phyloP scores from a whole-genome alignment of 306 rosid species.

The Quercus robur region DNA sequence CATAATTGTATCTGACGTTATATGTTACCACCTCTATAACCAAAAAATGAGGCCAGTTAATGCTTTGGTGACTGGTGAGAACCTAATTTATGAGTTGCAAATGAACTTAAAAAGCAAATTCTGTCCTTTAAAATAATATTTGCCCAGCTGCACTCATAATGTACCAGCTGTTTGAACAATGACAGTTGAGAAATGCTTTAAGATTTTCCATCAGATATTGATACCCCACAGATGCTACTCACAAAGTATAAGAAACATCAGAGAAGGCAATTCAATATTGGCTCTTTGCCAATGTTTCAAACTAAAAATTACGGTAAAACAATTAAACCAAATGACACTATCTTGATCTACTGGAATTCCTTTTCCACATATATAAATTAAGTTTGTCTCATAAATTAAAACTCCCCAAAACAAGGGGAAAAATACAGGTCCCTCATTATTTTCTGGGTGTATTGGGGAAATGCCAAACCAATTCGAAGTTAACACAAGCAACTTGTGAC shows the following conservation, averaged over 20 bases:
- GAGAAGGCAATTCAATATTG: neutral
- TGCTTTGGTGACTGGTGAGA: no score
- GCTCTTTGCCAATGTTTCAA: neutral
- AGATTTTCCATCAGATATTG: no score
- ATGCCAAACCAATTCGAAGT: constrained; percentile 28
- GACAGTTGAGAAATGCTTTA: no score
- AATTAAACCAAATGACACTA: neutral
- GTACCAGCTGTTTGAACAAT: no score
- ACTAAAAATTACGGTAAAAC: no score
- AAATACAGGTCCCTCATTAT: constrained; percentile 26
- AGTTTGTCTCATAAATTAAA: constrained; percentile 56
- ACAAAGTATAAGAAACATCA: neutral
- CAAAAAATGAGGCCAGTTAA: no score
- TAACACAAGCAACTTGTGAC: constrained; percentile 29
- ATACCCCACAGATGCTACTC: neutral
- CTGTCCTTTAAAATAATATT: no score
- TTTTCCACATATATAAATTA: constrained; percentile 12
- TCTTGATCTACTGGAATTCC: neutral
- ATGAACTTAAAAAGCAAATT: no score
- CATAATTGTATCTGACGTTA: no score
- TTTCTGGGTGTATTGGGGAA: constrained; percentile 32
- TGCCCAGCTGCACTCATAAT: no score
- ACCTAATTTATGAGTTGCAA: no score
- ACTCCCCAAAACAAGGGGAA: constrained; percentile 47
- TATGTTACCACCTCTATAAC: no score